Evolutionary conservation across 371 early-diverging fungal genomes (phyloP), one percentile per base, ranked within the genome.

Genomic region (Gilbertella persicaria): DNA sequence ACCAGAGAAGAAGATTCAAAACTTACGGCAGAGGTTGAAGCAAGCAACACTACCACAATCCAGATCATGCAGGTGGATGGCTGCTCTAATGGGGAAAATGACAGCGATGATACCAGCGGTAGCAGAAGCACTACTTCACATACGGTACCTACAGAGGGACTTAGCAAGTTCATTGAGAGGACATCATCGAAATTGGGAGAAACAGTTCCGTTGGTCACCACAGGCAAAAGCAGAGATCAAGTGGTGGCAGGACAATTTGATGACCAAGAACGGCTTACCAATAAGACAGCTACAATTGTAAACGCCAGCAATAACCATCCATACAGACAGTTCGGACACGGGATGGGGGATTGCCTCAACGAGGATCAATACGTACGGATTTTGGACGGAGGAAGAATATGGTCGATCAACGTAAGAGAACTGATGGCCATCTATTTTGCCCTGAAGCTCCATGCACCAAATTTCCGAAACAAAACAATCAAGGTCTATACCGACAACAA

Each of bases 341-440:
- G 58, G 50, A 0, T 63, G 58, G 48, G 58, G 58, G n/a, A 38
- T 63, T 1, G 5, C 6, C 4, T 50, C 48, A 24, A 0, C 1
- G 25, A 4, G 4, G 5, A 2, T 48, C 8, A 0, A 50, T 9
- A 57, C 55, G 14, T 25, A 36, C 2, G 60, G 63, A 2, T 60
- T 45, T 25, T 63, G 63, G 68, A 53, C 45, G 0, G 6, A 37
- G 10, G 16, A 7, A 23, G 60, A 62, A 45, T 50, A 25, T 2
- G 29, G 0, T 59, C 56, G 0, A 60, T 56, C n/a, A 67, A 62
- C 16, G 67, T 62, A 2, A 28, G 61, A 9, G 63, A 62, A 20
- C 36, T 67, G 25, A 29, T 26, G 19, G 43, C 60, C 1, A 56
- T 67, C 10, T 38, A 25, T 0, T 60, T 42, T 23, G 64, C 55